Conservation (phyloP, 768 basidiomycete species). For the Agrocybe pediades region DNA sequence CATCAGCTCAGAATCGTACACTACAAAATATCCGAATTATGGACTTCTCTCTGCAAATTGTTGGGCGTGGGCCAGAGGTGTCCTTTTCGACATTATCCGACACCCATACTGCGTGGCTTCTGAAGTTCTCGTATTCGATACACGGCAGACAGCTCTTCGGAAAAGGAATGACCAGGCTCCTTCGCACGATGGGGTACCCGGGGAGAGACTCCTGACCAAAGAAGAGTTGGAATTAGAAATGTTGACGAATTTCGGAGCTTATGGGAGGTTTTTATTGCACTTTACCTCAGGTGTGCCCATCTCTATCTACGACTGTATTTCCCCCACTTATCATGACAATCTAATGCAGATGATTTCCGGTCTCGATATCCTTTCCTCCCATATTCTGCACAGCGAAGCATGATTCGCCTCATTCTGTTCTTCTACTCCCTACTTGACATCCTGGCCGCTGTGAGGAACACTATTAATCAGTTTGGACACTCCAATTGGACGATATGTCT, state of each 20-base stretch:
- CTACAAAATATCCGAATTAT: not conserved
- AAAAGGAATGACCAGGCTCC: not conserved
- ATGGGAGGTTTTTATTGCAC: slow-evolving; percentile 1
- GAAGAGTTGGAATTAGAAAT: slow-evolving; percentile 2
- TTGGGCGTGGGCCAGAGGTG: slow-evolving; percentile 4
- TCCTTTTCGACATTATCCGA: slow-evolving; percentile 1
- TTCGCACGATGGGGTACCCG: not conserved
- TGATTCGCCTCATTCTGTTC: not conserved
- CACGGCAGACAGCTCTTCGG: not conserved
- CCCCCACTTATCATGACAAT: not conserved
- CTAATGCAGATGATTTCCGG: not conserved
- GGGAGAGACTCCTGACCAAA: not conserved
- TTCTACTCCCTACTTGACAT: not conserved
- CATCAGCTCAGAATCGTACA: not conserved
- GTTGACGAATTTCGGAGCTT: slow-evolving; percentile 2
- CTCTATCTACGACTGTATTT: not conserved
- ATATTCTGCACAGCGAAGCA: not conserved
- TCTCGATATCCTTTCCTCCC: not conserved
- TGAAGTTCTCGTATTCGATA: not conserved
- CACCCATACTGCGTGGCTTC: not conserved
- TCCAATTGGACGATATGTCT: slow-evolving; percentile 1
- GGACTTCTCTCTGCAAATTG: slow-evolving; percentile 2
- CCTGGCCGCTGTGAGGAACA: not conserved
- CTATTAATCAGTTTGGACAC: not conserved
- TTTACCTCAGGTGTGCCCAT: not conserved